phyloP scores from a whole-genome alignment of 1,139 yeast genomes.

The Pichia sp. region DNA sequence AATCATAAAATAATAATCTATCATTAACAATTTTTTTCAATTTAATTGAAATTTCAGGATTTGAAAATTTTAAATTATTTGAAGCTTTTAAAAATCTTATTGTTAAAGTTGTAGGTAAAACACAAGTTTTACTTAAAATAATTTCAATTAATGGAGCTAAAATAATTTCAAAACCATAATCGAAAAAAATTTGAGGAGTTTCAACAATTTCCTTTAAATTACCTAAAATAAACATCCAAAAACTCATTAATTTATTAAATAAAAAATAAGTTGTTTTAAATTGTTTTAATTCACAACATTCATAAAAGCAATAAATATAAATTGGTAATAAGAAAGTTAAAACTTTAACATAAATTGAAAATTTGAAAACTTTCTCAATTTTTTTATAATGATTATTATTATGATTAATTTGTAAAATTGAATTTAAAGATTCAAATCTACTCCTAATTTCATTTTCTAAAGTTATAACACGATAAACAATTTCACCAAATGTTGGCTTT shows the following conservation, averaged over 20 bases:
- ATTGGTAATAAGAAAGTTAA: conserved; percentile 22
- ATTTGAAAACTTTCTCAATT: conserved; percentile 18
- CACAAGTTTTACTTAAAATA: conserved; percentile 11
- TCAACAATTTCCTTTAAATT: conserved; percentile 19
- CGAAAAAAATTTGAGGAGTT: conserved; percentile 20
- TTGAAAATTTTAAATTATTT: conserved; percentile 18
- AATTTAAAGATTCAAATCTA: conserved; percentile 16
- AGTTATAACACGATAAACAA: conserved; percentile 13
- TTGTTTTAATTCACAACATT: conserved; percentile 19
- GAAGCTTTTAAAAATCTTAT: conserved; percentile 1
- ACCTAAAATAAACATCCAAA: conserved; percentile 17
- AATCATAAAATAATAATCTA: neutral
- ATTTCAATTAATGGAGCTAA: conserved; percentile 25
- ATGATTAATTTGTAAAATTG: conserved; percentile 14
- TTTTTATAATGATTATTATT: conserved; percentile 16
- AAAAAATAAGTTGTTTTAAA: conserved; percentile 17
- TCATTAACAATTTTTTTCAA: neutral
- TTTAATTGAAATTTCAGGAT: neutral
- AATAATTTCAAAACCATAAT: conserved; percentile 25
- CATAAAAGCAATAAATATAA: conserved; percentile 22
- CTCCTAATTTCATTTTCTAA: conserved; percentile 14
- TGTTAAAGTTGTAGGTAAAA: conserved; percentile 1
- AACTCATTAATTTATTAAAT: conserved; percentile 13
- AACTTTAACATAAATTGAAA: conserved; percentile 19
- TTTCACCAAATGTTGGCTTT: conserved; percentile 16